phyloP scores from a whole-genome alignment of 176 grass and related monocot genomes.

The Paspalum vaginatum region DNA sequence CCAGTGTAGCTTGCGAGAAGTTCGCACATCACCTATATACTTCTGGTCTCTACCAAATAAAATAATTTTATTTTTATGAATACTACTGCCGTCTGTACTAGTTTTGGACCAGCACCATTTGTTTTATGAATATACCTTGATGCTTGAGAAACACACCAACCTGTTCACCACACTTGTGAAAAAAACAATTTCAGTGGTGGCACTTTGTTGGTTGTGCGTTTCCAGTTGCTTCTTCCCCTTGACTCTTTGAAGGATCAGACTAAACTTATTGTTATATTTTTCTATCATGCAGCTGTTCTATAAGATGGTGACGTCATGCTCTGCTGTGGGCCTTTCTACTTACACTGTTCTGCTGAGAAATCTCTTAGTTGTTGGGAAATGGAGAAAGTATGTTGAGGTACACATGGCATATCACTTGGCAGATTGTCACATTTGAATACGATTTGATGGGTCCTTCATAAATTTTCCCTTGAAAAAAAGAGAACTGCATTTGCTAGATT shows the following conservation, averaged over 20 bases:
- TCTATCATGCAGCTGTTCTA: conserved; percentile 71
- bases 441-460: background rate
- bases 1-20: no score
- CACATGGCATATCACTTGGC: conserved; percentile 9
- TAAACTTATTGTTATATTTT: conserved; percentile 37
- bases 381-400: conserved; percentile 95
- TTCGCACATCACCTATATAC: conserved; percentile 1
- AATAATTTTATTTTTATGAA: background rate
- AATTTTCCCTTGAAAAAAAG: background rate
- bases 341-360: conserved; percentile 78
- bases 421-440: conserved; percentile 21
- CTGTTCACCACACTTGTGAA: background rate
- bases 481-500: conserved; percentile 20
- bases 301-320: conserved; percentile 62
- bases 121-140: conserved; percentile 18
- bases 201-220: conserved; percentile 23
- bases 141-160: conserved; percentile 18
- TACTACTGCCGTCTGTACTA: background rate
- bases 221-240: conserved; percentile 11
- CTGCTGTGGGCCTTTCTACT: conserved; percentile 64
- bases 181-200: background rate
- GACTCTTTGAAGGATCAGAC: conserved; percentile 19
- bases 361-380: conserved; percentile 86
- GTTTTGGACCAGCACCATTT: conserved; percentile 11
- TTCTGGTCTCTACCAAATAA: background rate